Base-by-base conservation (phyloP, 2,329 filamentous ascomycete genomes). In the Sclerotinia sclerotiorum region DNA sequence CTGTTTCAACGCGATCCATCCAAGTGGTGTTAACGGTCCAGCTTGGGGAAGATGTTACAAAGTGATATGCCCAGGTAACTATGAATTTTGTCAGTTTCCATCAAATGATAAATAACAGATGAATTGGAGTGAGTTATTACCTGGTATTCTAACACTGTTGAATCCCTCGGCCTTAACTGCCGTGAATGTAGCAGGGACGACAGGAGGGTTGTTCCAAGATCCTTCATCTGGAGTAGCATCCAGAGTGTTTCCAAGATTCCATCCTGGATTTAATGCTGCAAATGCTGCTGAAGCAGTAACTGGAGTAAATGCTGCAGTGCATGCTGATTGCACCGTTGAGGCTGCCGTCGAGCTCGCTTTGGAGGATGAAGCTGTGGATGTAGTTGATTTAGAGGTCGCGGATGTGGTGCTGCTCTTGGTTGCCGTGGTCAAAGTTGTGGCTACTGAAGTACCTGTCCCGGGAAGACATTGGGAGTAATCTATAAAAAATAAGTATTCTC, bases 241-340 rank as follows among this genome's bases (percentile, higher is more conserved):
- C 42, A 88, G 80, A 0, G 85, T 87, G 68, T 88, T 88, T 13
- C 86, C 86, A 11, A 87, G 72, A 71, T 88, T 88, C 86, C 86
- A 88, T 10, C 86, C 85, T 0, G 85, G 83, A 61, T 84, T 84
- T 52, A 87, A 78, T 11, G 79, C 80, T 6, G 79, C 78, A 60
- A 87, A 69, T 19, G 74, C 73, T n/a, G 67, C 70, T 11, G 74
- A 71, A 42, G 74, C 74, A 44, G 71, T 71, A 15, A 74, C 35
- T 35, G 71, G 70, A 19, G 68, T 73, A 21, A 74, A 74, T 15
- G 68, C 48, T 21, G 68, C 72, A n/a, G 70, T 68, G 49, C 73
- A 74, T 49, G 65, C 35, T 55, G 39, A 19, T 56, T 67, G 42
- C 21, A 64, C 55, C 8, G 68, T 68, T 8, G 65, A 61, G 27